Evolutionary conservation across 2,329 filamentous ascomycete genomes (phyloP), one percentile per base, ranked within the genome.

Genomic region (Cercospora sp.): DNA sequence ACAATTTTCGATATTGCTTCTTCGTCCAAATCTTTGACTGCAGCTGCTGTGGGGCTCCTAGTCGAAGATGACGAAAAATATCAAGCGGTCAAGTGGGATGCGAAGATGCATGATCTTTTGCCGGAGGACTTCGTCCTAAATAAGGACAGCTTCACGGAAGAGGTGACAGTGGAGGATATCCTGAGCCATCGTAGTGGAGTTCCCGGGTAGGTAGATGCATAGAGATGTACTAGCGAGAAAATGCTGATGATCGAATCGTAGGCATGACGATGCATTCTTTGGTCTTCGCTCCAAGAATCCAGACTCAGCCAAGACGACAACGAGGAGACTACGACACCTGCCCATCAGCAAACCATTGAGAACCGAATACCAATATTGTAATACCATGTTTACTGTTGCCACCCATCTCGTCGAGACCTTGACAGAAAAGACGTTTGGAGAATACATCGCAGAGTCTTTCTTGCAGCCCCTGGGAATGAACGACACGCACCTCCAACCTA

Each of bases 1-100:
- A 88, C 86, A 0, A 79, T 88, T 2, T 88, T 85, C 77, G 86
- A 85, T 67, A 81, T 80, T 2, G 87, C 82, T 1, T 87, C 85
- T 51, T 87, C 82, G 1, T 87, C 85, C 21, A 89, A 89, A 74
- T 83, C 85, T 2, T 82, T 86, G 58, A 84, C 83, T 0, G 82
- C 84, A 1, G 85, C 85, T 0, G 79, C 81, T 0, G 74, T 89
- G 2, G 81, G 83, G 1, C 74, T 86, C 2, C 81, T 88, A 7
- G 78, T 87, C 5, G 81, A 82, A n/a, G 79, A 83, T 7, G 79
- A 81, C 40, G 76, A 73, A 63, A 75, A 79, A 0, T 78, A 75
- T 66, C 75, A 78, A 13, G 67, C 80, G 2, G 71, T 83, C 2
- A 78, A 82, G 40, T 88, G 85, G 83, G 74, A 79, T 3, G 84